Evolutionary conservation across 192 early-diverging fungal genomes (phyloP).

Genomic region (Coemansia sp.): DNA sequence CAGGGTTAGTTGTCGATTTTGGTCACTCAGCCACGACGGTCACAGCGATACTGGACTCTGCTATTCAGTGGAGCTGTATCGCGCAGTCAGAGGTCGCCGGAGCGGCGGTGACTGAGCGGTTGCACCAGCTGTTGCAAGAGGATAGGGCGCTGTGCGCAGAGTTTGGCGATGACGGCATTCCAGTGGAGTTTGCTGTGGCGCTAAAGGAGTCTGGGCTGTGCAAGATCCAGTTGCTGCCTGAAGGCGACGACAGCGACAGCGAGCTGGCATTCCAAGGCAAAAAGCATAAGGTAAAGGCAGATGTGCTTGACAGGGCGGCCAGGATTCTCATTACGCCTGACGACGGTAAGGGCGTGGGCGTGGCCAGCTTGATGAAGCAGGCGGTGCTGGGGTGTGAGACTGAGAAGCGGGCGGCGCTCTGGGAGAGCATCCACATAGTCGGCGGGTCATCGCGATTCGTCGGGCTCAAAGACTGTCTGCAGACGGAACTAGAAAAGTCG

Average conservation of each 20-base stretch:
- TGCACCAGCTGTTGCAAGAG: conserved; percentile 61
- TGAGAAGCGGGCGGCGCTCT: conserved; percentile 77
- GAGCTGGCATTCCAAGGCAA: conserved; percentile 61
- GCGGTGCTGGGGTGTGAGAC: conserved; percentile 67
- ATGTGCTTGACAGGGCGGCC: conserved; percentile 25
- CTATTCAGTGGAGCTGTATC: conserved; percentile 62
- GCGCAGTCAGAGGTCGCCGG: conserved; percentile 73
- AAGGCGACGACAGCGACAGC: conserved; percentile 6
- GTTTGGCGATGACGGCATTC: conserved; percentile 59
- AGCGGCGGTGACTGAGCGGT: conserved; percentile 63
- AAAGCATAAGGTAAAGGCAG: conserved; percentile 38
- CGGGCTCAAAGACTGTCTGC: conserved; percentile 60
- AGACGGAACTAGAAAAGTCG: conserved; percentile 67
- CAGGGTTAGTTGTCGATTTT: conserved; percentile 90
- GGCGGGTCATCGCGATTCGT: conserved; percentile 71
- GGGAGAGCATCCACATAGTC: conserved; percentile 84
- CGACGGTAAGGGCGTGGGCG: conserved; percentile 37
- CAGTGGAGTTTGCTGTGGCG: conserved; percentile 58
- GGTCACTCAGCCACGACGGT: conserved; percentile 85
- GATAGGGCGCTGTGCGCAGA: conserved; percentile 53
- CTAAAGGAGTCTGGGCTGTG: conserved; percentile 61
- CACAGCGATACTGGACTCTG: conserved; percentile 79
- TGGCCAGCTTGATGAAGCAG: conserved; percentile 62
- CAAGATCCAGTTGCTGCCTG: conserved; percentile 20
- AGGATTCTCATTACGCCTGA: conserved; percentile 76